A percentile compares a stretch with the other conserved stretches of the same genome.
phyloP scores from a whole-genome alignment of 2,329 filamentous ascomycete genomes.

The Xylaria sp. region DNA sequence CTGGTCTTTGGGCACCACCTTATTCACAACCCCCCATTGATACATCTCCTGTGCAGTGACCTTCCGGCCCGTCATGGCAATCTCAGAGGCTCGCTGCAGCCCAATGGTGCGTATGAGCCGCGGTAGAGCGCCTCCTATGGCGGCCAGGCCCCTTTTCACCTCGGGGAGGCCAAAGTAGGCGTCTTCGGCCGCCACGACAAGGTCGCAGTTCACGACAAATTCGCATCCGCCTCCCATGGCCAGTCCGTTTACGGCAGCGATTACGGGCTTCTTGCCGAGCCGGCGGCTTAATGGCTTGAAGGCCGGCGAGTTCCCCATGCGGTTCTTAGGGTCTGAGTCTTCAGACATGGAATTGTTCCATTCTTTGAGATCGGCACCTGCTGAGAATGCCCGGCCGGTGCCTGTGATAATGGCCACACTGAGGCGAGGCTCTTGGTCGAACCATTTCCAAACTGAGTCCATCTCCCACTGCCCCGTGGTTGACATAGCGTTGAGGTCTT shows the following conservation, averaged over 20 bases:
- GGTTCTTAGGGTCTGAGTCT: conserved; percentile 37
- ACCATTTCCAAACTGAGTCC: conserved; percentile 52
- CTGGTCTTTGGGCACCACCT: conserved; percentile 41
- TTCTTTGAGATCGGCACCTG: conserved; percentile 45
- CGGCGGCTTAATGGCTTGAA: conserved; percentile 58
- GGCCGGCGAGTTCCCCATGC: conserved; percentile 41
- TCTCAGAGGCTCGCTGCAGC: conserved; percentile 43
- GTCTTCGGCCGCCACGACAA: conserved; percentile 64
- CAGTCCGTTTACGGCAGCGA: conserved; percentile 71
- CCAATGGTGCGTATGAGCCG: conserved; percentile 43
- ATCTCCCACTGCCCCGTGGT: conserved; percentile 56
- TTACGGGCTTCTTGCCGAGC: conserved; percentile 69
- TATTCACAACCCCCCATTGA: conserved; percentile 45
- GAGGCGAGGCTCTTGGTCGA: conserved; percentile 44
- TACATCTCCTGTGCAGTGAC: conserved; percentile 44
- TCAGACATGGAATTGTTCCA: conserved; percentile 46
- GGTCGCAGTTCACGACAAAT: conserved; percentile 69
- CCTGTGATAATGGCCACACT: conserved; percentile 47
- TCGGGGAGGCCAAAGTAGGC: conserved; percentile 63
- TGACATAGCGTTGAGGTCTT: conserved; percentile 53
- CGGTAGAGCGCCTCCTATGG: conserved; percentile 45
- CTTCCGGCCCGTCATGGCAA: conserved; percentile 44
- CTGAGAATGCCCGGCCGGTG: conserved; percentile 44
- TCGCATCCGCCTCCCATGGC: conserved; percentile 71
- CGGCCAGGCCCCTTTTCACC: conserved; percentile 42